Percentiles rank a stretch among this genome's conserved stretches.
These are phyloP conservation scores for Pulveroboletus ravenelii DNA, from an alignment of 768 basidiomycete genomes.

Conservation along the genomic window DNA sequence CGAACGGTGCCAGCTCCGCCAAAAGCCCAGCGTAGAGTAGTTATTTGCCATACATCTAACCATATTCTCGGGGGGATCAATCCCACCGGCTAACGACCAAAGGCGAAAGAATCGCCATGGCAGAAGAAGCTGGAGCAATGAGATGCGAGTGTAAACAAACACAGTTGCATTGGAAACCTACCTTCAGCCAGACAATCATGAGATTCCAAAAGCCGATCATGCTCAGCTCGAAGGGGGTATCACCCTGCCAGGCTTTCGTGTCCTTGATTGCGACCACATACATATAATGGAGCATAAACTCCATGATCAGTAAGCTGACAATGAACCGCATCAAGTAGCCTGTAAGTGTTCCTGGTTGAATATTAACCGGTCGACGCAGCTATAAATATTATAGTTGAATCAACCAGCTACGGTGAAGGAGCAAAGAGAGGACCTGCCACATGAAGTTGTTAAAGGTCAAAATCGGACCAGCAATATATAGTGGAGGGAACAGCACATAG, in stretches of 20 bases:
- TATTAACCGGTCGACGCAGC: constrained; percentile 55
- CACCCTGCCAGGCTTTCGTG: constrained; percentile 71
- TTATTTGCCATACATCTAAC: constrained; percentile 98
- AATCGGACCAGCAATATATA: constrained; percentile 96
- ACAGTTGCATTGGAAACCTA: constrained; percentile 28
- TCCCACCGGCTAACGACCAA: constrained; percentile 83
- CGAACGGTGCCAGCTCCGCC: constrained; percentile 94
- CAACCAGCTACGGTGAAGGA: neutral
- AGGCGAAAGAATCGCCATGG: constrained; percentile 97
- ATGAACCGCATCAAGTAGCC: constrained; percentile 71
- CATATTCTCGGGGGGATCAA: constrained; percentile 98
- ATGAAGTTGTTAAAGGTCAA: constrained; percentile 94
- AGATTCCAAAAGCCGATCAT: constrained; percentile 98
- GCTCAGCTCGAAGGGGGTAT: constrained; percentile 72
- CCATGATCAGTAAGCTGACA: constrained; percentile 76
- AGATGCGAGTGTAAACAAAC: neutral
- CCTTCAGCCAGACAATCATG: constrained; percentile 95
- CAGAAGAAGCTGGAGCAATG: constrained; percentile 63
- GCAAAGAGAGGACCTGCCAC: constrained; percentile 65
- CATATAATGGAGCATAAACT: constrained; percentile 88
- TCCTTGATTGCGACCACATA: constrained; percentile 97
- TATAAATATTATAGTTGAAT: constrained; percentile 26
- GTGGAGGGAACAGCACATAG: constrained; percentile 86
- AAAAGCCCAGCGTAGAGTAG: constrained; percentile 89
- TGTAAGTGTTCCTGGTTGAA: constrained; percentile 38